phyloP scores from a whole-genome alignment of 169 alveolate species.

The Besnoitia besnoiti region DNA sequence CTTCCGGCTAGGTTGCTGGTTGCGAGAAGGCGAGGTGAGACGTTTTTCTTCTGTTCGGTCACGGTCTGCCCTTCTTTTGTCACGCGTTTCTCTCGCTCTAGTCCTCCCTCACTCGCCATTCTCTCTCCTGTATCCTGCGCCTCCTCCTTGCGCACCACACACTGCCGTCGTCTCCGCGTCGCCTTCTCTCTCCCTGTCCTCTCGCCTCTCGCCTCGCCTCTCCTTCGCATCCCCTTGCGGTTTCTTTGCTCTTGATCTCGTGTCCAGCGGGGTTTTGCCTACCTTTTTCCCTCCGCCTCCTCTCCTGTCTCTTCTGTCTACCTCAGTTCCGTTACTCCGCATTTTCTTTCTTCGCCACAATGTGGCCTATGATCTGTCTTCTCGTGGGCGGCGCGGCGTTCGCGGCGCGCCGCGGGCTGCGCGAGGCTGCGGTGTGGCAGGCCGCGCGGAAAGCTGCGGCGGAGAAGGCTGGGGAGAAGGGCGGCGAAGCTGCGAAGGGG shows the following conservation, averaged over 20 bases:
- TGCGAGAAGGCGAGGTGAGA: no score
- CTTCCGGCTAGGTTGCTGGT: no score
- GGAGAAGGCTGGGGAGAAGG: neutral
- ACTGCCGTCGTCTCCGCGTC: neutral
- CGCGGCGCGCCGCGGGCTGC: constrained; percentile 39
- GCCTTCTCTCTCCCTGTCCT: constrained; percentile 8
- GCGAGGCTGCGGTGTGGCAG: constrained; percentile 11
- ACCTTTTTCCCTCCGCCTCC: neutral
- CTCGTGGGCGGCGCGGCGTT: constrained; percentile 59
- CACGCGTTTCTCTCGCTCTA: neutral
- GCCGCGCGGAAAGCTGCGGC: neutral
- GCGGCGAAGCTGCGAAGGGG: no score
- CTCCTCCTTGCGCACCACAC: no score
- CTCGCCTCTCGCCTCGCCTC: neutral
- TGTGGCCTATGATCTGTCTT: constrained; percentile 53
- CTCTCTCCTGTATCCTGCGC: neutral
- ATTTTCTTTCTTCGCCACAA: neutral
- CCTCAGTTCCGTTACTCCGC: neutral
- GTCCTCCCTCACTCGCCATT: neutral
- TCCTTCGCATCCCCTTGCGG: neutral
- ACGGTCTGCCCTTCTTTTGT: neutral
- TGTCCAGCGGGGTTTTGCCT: neutral
- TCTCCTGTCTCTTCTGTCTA: constrained; percentile 15
- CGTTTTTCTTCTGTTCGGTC: no score
- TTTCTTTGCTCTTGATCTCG: neutral